A percentile compares a stretch with the other conserved stretches of the same genome.
These are phyloP conservation scores for Diaporthe sp. DNA, from an alignment of 2,329 filamentous ascomycete species.

Conservation along the genomic window DNA sequence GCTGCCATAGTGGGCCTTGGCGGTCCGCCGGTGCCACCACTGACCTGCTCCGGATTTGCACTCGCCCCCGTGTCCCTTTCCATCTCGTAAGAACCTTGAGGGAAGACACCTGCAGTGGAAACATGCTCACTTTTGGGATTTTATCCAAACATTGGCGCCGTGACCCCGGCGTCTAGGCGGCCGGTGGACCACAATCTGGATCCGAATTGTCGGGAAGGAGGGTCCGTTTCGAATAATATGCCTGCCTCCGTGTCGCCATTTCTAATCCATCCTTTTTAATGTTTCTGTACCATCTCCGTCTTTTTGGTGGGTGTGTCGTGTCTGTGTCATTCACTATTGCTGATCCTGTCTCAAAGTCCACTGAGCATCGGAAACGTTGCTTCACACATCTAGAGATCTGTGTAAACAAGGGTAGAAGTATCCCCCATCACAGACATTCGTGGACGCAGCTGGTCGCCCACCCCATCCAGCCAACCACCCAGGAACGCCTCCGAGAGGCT, in stretches of 20 bases:
- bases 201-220: constrained; percentile 24
- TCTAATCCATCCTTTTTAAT: neutral
- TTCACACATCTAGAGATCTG: neutral
- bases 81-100: constrained; percentile 8
- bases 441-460: neutral
- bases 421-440: neutral
- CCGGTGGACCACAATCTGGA: constrained; percentile 16
- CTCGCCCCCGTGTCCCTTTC: neutral
- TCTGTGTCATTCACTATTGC: constrained; percentile 1
- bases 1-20: constrained; percentile 15
- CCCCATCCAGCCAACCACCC: neutral
- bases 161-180: constrained; percentile 15
- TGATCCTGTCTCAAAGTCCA: neutral
- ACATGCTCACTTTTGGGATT: constrained; percentile 17
- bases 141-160: constrained; percentile 12
- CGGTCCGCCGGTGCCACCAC: constrained; percentile 10
- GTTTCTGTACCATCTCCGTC: neutral
- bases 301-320: neutral
- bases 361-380: neutral
- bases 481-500: neutral
- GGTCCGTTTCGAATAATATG: constrained; percentile 14
- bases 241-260: constrained; percentile 8
- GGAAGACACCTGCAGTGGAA: neutral
- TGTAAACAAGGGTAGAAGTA: neutral
- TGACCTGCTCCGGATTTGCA: constrained; percentile 18